A percentile compares a stretch with the other conserved stretches of the same genome.
Evolutionary conservation across 768 basidiomycete genomes (phyloP).

Genomic region (Termitomyces sp.): DNA sequence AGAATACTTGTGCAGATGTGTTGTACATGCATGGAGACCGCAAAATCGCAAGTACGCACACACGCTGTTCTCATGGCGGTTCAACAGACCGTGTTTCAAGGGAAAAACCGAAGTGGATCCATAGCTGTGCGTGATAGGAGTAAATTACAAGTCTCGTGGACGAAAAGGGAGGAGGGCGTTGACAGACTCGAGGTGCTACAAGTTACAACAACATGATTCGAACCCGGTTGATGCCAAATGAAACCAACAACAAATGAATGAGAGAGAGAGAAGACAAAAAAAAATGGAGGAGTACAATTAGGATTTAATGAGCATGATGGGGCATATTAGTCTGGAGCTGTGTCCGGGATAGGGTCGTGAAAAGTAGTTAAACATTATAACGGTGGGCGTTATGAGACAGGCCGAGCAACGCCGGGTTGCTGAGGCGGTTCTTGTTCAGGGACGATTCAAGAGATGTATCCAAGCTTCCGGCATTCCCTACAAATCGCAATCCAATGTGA

Average conservation of each 20-base stretch:
- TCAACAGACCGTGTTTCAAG: neutral
- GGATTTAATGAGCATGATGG: neutral
- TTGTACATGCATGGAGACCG: neutral
- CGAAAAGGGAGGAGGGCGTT: neutral
- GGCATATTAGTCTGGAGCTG: neutral
- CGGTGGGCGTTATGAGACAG: neutral
- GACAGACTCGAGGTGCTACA: neutral
- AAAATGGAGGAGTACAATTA: neutral
- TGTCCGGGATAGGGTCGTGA: neutral
- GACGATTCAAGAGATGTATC: constrained; percentile 7
- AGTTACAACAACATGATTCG: constrained; percentile 5
- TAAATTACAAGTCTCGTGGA: constrained; percentile 2
- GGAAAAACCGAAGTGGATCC: neutral
- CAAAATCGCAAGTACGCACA: neutral
- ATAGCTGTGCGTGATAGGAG: neutral
- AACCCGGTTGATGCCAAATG: neutral
- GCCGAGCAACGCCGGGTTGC: constrained; percentile 2
- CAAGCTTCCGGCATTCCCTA: constrained; percentile 20
- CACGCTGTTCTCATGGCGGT: neutral
- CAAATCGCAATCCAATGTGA: neutral
- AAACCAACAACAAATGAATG: neutral
- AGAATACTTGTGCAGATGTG: neutral
- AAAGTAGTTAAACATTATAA: no score
- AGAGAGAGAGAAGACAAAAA: neutral
- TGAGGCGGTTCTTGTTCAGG: neutral